Base-by-base conservation (phyloP, 2,329 filamentous ascomycete species). In the Blumeria graminis region DNA sequence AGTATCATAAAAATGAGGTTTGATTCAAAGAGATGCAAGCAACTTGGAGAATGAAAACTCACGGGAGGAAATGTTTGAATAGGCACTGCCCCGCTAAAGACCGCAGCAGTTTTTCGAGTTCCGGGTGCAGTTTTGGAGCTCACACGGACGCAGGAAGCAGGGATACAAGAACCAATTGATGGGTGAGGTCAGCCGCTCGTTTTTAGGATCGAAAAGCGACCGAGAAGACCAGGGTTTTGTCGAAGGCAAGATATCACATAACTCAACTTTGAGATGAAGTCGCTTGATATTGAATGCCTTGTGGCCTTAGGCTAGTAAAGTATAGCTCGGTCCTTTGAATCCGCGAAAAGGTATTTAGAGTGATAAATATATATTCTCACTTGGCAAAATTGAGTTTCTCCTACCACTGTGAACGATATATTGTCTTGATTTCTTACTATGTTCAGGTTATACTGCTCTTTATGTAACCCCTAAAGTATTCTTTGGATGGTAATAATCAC, bases 1-100 rank as follows among this genome's bases (percentile, higher is more conserved):
- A 32, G 14, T 18, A 3, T 48, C n/a, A 48, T 18, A 48, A 18
- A 11, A 32, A 5, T 18, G 45, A 16, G 45, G n/a, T 1, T 22
- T 48, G 14, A 22, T 28, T 16, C 22, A 28, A 28, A 28, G 22
- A 28, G 22, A 28, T 28, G 22, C 22, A 28, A 28, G 22, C 22
- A 28, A 28, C 22, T 28, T 28, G 22, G 4, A 28, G 22, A 28
- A 28, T 28, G 22, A 28, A 28, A 28, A 28, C 22, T 28, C 22
- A 28, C 51, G 28, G 28, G 59, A 56, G 57, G 57, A 59, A 56
- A 59, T 59, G 33, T 41, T 57, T 56, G 41, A 43, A 39, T 41
- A 56, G 41, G 55, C 58, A 45, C 57, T 66, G 63, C 64, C 64
- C 64, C 64, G 65, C 64, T 62, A 66, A 64, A 59, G 60, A 61